These are phyloP conservation scores for Rosa hybrid DNA, from an alignment of 331 rosid species.

Conservation along the genomic window DNA sequence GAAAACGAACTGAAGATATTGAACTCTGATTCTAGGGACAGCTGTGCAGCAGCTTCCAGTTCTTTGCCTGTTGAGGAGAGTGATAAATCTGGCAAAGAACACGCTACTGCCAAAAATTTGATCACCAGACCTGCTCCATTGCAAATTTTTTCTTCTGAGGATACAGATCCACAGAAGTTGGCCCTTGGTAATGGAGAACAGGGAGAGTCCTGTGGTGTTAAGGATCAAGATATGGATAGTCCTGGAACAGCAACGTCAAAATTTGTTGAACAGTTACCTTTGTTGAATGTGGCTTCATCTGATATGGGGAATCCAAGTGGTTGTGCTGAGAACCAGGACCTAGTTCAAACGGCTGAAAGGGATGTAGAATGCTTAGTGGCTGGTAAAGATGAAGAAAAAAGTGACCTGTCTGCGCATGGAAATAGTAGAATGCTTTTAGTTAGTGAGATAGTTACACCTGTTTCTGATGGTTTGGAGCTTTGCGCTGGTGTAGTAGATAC, in stretches of 20 bases:
- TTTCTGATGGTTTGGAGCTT: slow-evolving; percentile 20
- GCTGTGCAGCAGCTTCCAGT: slow-evolving; percentile 50
- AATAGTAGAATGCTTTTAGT: slow-evolving; percentile 29
- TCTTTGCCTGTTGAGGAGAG: slow-evolving; percentile 38
- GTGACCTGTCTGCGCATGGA: slow-evolving; percentile 34
- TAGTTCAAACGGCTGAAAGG: slow-evolving; percentile 26
- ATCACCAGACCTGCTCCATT: slow-evolving; percentile 45
- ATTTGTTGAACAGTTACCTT: slow-evolving; percentile 60
- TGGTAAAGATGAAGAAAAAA: slow-evolving; percentile 36
- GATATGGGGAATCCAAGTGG: slow-evolving; percentile 18
- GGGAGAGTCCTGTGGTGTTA: slow-evolving; percentile 34
- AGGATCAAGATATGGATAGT: slow-evolving; percentile 80
- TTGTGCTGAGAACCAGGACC: slow-evolving; percentile 39
- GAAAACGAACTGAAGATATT: slow-evolving; percentile 75
- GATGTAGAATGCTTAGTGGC: slow-evolving; percentile 31
- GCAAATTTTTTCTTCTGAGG: slow-evolving; percentile 48
- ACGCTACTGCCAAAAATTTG: slow-evolving; percentile 37
- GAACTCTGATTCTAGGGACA: slow-evolving; percentile 47
- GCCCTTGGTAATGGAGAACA: slow-evolving; percentile 40
- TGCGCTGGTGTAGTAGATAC: slow-evolving; percentile 28
- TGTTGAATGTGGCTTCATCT: slow-evolving; percentile 41
- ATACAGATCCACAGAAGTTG: slow-evolving; percentile 40
- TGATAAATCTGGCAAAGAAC: slow-evolving; percentile 41
- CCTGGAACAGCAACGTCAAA: slow-evolving; percentile 92
- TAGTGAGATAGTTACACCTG: slow-evolving; percentile 28